Conservation (phyloP, 2,329 filamentous ascomycete genomes). For the Cladophialophora bantiana region DNA sequence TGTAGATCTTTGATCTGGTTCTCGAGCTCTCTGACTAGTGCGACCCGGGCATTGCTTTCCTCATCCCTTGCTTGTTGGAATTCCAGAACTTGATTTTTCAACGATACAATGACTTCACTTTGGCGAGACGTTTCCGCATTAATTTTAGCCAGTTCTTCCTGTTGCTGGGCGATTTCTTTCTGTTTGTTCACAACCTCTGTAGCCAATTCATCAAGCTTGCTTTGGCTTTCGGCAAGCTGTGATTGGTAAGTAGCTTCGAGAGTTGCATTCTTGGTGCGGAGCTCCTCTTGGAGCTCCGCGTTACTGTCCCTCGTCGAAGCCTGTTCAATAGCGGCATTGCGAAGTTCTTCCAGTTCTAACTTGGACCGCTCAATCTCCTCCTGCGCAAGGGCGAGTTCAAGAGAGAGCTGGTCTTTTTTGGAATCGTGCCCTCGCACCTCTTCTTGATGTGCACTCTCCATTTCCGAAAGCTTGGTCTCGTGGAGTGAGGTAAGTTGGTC, state of each 20-base stretch:
- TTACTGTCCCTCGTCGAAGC: constrained; percentile 29
- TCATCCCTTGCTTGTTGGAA: constrained; percentile 31
- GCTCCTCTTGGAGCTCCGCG: constrained; percentile 32
- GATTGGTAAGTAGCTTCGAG: constrained; percentile 30
- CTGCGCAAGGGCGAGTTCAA: constrained; percentile 19
- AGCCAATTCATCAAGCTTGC: constrained; percentile 27
- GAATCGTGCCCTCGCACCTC: constrained; percentile 45
- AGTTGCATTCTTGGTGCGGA: constrained; percentile 30
- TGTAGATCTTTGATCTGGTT: constrained; percentile 30
- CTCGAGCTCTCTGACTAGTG: constrained; percentile 23
- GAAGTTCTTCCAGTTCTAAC: constrained; percentile 28
- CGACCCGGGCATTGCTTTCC: constrained; percentile 23
- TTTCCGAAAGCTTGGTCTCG: constrained; percentile 27
- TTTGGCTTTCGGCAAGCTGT: constrained; percentile 27
- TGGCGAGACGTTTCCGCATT: constrained; percentile 32
- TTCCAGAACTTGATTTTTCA: constrained; percentile 31
- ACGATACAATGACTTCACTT: constrained; percentile 29
- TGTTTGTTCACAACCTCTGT: constrained; percentile 29
- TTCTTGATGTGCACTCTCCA: constrained; percentile 30
- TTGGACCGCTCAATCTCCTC: constrained; percentile 19
- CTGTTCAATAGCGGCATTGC: constrained; percentile 21
- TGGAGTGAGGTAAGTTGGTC: constrained; percentile 33
- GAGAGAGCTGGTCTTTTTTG: constrained; percentile 18
- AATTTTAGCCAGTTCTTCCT: constrained; percentile 33
- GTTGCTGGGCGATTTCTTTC: constrained; percentile 31